Percentiles rank a stretch among this genome's conserved stretches.
Conservation (phyloP, 192 early-diverging fungal species). For the Rhizophagus sp. region DNA sequence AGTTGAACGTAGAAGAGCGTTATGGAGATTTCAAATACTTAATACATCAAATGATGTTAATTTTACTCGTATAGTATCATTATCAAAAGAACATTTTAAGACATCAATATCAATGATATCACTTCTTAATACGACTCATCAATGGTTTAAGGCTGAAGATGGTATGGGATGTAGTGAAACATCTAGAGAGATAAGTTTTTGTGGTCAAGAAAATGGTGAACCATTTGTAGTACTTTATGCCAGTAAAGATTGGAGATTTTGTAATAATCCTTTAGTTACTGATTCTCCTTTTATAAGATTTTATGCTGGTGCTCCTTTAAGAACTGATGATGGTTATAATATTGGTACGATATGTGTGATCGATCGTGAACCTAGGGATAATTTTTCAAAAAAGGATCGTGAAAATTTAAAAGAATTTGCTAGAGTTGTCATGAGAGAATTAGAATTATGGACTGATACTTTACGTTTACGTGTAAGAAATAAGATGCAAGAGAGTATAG, state of each 20-base stretch:
- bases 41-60: slow-evolving; percentile 29
- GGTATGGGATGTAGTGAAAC: slow-evolving; percentile 13
- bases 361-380: slow-evolving; percentile 39
- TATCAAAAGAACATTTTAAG: slow-evolving; percentile 24
- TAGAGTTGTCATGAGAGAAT: slow-evolving; percentile 43
- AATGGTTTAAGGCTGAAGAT: slow-evolving; percentile 30
- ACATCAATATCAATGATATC: slow-evolving; percentile 17
- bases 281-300: slow-evolving; percentile 44
- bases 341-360: slow-evolving; percentile 51
- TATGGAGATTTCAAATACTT: slow-evolving; percentile 26
- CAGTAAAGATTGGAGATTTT: slow-evolving; percentile 50
- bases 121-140: slow-evolving; percentile 19
- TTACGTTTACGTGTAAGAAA: slow-evolving; percentile 46
- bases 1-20: slow-evolving; percentile 13
- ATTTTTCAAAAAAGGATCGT: slow-evolving; percentile 39
- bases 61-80: slow-evolving; percentile 29
- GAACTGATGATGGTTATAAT: slow-evolving; percentile 43
- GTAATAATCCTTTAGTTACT: slow-evolving; percentile 42
- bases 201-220: slow-evolving; percentile 34
- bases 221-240: slow-evolving; percentile 42
- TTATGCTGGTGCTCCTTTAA: slow-evolving; percentile 47
- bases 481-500: slow-evolving; percentile 41
- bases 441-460: slow-evolving; percentile 50
- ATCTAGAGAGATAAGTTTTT: slow-evolving; percentile 31
- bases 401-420: slow-evolving; percentile 45